Evolutionary conservation across 2,329 filamentous ascomycete genomes (phyloP).

Genomic region (Cercospora beticola): DNA sequence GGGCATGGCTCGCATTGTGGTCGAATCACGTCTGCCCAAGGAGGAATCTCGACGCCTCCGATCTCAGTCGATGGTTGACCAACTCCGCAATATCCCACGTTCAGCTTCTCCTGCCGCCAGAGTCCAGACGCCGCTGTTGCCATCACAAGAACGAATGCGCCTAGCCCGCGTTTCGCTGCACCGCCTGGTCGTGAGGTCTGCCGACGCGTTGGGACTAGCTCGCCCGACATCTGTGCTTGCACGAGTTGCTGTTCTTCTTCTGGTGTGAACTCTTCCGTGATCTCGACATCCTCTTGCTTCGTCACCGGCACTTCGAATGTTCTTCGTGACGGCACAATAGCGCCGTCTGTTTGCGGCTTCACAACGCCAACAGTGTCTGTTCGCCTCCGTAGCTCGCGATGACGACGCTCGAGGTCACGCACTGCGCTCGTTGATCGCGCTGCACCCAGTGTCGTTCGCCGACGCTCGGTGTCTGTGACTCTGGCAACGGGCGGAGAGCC

Average conservation of each 20-base stretch:
- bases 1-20: conserved; percentile 90
- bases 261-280: conserved; percentile 90
- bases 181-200: conserved; percentile 47
- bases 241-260: conserved; percentile 81
- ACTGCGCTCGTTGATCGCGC: conserved; percentile 34
- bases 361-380: conserved; percentile 45
- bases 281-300: conserved; percentile 47
- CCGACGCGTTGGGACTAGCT: conserved; percentile 46
- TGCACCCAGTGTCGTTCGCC: conserved; percentile 53
- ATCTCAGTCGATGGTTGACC: conserved; percentile 62
- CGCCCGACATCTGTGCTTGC: conserved; percentile 56
- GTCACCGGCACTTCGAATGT: conserved; percentile 60
- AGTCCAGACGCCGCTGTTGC: conserved; percentile 72
- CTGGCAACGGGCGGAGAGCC: conserved; percentile 30
- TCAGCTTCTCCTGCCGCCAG: conserved; percentile 94
- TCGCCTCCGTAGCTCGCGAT: conserved; percentile 44
- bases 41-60: conserved; percentile 66
- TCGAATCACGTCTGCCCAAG: conserved; percentile 67
- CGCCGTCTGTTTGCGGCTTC: conserved; percentile 54
- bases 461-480: conserved; percentile 59
- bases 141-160: conserved; percentile 69
- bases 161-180: conserved; percentile 59
- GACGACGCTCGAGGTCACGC: conserved; percentile 44
- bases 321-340: conserved; percentile 56
- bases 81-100: conserved; percentile 90